Conservation (phyloP, 306 rosid species). For the Prunus campanulata region DNA sequence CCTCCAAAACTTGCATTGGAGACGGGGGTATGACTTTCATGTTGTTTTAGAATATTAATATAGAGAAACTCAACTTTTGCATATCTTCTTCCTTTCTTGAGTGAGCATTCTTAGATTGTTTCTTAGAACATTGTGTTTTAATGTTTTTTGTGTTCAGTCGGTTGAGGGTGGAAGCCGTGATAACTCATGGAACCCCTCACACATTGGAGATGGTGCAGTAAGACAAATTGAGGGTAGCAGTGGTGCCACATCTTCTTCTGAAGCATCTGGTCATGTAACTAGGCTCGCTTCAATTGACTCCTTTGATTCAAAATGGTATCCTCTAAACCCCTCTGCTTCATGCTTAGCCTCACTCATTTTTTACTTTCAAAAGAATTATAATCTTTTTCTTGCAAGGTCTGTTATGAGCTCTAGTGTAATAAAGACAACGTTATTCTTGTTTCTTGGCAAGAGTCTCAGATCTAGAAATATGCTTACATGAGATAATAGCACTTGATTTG, state of each 20-base stretch:
- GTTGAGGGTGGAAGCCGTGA: constrained; percentile 46
- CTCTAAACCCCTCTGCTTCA: not conserved
- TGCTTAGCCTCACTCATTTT: constrained; percentile 8
- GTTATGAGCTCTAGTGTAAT: constrained; percentile 5
- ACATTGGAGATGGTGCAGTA: constrained; percentile 61
- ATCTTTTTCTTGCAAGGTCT: not conserved
- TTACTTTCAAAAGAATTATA: not conserved
- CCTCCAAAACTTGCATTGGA: constrained; percentile 87
- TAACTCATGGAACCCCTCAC: constrained; percentile 81
- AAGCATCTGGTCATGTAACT: constrained; percentile 56
- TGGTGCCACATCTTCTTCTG: constrained; percentile 63
- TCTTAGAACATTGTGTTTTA: constrained; percentile 2
- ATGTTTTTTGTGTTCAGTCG: constrained; percentile 44
- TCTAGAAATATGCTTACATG: not conserved
- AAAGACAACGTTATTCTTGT: constrained; percentile 13
- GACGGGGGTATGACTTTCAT: constrained; percentile 47
- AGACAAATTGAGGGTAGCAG: constrained; percentile 50
- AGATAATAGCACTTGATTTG: constrained; percentile 5
- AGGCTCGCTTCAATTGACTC: constrained; percentile 99
- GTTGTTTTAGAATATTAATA: constrained; percentile 20
- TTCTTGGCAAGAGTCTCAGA: constrained; percentile 3
- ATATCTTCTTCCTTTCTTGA: not conserved
- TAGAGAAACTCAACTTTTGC: not conserved
- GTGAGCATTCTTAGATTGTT: not conserved
- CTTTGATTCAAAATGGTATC: constrained; percentile 95